These are phyloP conservation scores for Thalassiosira delicatula DNA, from an alignment of 352 stramenopile species.

Conservation along the genomic window DNA sequence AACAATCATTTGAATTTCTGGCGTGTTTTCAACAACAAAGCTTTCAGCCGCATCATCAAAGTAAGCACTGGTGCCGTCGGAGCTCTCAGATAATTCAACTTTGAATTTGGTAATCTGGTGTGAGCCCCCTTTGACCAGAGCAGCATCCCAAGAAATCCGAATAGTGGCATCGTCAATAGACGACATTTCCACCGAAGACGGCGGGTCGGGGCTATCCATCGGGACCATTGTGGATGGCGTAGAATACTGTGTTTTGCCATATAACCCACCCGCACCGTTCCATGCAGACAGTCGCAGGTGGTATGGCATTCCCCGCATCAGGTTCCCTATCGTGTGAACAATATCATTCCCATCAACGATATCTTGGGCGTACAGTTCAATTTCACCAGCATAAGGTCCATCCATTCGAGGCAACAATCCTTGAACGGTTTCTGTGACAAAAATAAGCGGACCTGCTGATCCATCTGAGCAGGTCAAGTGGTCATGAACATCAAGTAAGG, in stretches of 20 bases:
- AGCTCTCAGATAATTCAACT: slow-evolving; percentile 86
- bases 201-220: slow-evolving; percentile 44
- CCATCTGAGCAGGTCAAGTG: slow-evolving; percentile 61
- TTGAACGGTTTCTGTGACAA: slow-evolving; percentile 59
- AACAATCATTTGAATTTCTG: slow-evolving; percentile 83
- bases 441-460: slow-evolving; percentile 54
- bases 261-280: slow-evolving; percentile 49
- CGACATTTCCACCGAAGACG: slow-evolving; percentile 87
- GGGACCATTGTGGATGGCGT: slow-evolving; percentile 39
- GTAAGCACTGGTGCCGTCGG: slow-evolving; percentile 13
- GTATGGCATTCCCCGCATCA: slow-evolving; percentile 53
- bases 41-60: slow-evolving; percentile 72
- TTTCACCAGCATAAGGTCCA: slow-evolving; percentile 83
- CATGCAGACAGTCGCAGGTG: slow-evolving; percentile 57
- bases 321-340: slow-evolving; percentile 29
- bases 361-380: slow-evolving; percentile 71
- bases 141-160: slow-evolving; percentile 84
- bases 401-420: slow-evolving; percentile 86
- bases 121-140: slow-evolving; percentile 87
- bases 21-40: slow-evolving; percentile 53
- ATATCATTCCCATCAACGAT: slow-evolving; percentile 55
- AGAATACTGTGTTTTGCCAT: slow-evolving; percentile 48
- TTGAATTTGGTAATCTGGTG: slow-evolving; percentile 86
- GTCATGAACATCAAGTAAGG: slow-evolving; percentile 63
- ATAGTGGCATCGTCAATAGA: slow-evolving; percentile 90